Conservation (phyloP, 148 eudicot species). For the Nepenthes mirabilis region DNA sequence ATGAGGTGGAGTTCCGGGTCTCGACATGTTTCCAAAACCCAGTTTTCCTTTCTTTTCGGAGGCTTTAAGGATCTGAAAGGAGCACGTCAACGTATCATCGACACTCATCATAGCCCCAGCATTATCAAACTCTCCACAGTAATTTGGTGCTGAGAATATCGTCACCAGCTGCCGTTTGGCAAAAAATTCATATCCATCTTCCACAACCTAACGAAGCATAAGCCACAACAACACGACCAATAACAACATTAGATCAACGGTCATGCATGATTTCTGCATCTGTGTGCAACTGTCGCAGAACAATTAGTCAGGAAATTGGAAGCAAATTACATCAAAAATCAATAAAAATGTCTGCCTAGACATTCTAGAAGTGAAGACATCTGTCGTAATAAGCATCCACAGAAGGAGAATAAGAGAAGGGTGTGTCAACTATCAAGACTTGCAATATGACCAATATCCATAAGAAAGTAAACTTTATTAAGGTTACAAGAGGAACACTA, state of each 20-base stretch:
- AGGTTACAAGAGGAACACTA: no score
- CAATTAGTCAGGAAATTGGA: no score
- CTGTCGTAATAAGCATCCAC: no score
- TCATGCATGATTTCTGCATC: neutral
- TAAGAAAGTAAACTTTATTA: no score
- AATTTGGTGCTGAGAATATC: constrained; percentile 68
- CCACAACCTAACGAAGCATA: constrained; percentile 41
- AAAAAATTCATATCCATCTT: constrained; percentile 74
- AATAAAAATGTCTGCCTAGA: no score
- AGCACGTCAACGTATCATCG: constrained; percentile 65
- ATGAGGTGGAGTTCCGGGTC: constrained; percentile 71
- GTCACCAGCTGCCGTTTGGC: constrained; percentile 69
- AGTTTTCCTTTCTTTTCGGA: constrained; percentile 56
- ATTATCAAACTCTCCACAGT: constrained; percentile 76
- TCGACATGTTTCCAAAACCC: constrained; percentile 42
- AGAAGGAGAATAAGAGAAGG: no score
- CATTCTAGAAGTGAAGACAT: no score
- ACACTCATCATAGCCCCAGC: constrained; percentile 87
- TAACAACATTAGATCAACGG: neutral
- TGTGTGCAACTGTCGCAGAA: neutral
- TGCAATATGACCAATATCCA: no score
- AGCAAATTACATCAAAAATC: no score
- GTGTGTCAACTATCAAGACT: no score
- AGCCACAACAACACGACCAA: neutral
- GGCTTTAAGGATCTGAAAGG: constrained; percentile 64